phyloP scores from a whole-genome alignment of 225 moss, liverwort and hornwort species.

The Rhytidiadelphus loreus region DNA sequence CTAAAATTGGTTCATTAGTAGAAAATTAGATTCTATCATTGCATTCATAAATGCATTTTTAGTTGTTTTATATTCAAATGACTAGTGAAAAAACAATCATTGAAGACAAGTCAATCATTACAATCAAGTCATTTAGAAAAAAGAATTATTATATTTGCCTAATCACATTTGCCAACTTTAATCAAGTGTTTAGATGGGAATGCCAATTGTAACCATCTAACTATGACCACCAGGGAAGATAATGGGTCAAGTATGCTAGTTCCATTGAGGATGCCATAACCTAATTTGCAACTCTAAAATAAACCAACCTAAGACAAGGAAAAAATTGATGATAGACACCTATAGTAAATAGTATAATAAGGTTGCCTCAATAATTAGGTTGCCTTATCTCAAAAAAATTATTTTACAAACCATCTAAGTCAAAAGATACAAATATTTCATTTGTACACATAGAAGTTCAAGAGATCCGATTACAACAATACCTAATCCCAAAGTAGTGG shows the following conservation, averaged over 20 bases:
- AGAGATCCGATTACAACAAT: neutral
- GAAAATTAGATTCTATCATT: neutral
- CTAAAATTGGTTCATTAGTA: neutral
- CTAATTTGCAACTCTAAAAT: neutral
- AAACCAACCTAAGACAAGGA: too few species aligned
- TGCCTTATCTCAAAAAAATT: fast-evolving
- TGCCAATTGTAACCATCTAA: too few species aligned
- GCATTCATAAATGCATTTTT: neutral
- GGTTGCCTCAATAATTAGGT: too few species aligned
- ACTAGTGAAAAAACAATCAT: neutral
- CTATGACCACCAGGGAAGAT: fast-evolving
- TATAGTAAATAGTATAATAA: too few species aligned
- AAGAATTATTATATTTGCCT: fast-evolving
- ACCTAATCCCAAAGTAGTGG: neutral
- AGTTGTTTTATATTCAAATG: neutral
- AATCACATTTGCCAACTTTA: too few species aligned
- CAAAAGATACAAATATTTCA: neutral
- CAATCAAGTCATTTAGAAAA: neutral
- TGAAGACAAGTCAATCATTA: neutral
- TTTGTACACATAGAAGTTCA: neutral
- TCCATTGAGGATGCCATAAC: neutral
- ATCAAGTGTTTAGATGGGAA: too few species aligned
- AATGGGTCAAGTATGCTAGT: too few species aligned
- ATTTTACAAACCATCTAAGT: neutral
- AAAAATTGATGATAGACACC: too few species aligned